Base-by-base conservation (phyloP, 1,284 basidiomycete genomes). In the Cryptococcus wingfieldii region DNA sequence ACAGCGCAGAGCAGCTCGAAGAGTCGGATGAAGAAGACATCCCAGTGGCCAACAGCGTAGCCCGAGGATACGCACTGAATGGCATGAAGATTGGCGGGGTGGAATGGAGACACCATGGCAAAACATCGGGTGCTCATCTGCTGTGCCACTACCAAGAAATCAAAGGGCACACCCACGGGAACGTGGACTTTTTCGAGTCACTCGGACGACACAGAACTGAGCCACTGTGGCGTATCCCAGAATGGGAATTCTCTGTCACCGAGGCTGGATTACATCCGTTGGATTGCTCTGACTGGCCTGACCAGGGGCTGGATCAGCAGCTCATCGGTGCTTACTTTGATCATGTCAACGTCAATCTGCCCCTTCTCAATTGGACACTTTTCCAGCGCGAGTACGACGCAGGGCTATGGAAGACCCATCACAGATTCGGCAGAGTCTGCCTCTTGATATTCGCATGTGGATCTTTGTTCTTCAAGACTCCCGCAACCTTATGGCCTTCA, bases 391-490 rank as follows among this genome's bases (percentile, higher is more conserved):
- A 81, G 44, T 74, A 88, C 44, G 72, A 72, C n/a, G 80, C 83
- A 8, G 80, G 82, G 3, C 69, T 85, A 19, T 85, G 90, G 70
- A 72, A 79, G 14, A 79, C 71, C 10, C 83, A 89, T 66, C 54
- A 79, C 7, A 77, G 82, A 14, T 90, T 91, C 70, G 86, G 82
- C 14, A 82, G 82, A 18, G 83, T 86, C 4, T 81, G 89, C 46
- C 75, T 91, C 37, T 77, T 89, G 44, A 83, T 92, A 0, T 90
- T 88, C 69, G 88, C 90, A 0, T 79, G 85, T 54, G 90, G 84
- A 1, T 78, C 88, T 0, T 81, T 86, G 28, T 87, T 81, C 68
- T 83, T 84, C 14, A 80, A 86, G 52, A 34, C 31, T 34, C 31
- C 31, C 10, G 31, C 31, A 34, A 34, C 31, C 7, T 34, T 34